Percentiles rank a stretch among this genome's conserved stretches.
phyloP scores from a whole-genome alignment of 2,329 filamentous ascomycete genomes.

The Xylaria sp. region DNA sequence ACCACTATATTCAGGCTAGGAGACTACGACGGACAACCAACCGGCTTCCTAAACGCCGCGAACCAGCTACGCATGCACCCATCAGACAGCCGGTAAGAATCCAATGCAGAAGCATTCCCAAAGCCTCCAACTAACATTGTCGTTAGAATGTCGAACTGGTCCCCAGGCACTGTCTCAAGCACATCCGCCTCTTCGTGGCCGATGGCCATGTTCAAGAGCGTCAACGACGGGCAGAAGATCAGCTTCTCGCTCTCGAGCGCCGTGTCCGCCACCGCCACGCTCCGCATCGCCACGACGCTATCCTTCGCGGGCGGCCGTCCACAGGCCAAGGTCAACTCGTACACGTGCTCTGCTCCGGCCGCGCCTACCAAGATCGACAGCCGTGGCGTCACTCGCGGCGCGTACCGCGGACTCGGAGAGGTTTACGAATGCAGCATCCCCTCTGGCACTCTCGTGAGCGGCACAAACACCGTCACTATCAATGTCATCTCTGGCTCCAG shows the following conservation, averaged over 20 bases:
- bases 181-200: slow-evolving; percentile 59
- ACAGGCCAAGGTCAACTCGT: slow-evolving; percentile 52
- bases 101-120: neutral
- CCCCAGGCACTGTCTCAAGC: slow-evolving; percentile 59
- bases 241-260: slow-evolving; percentile 57
- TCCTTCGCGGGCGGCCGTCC: slow-evolving; percentile 66
- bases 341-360: slow-evolving; percentile 46
- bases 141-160: slow-evolving; percentile 42
- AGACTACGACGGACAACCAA: slow-evolving; percentile 65
- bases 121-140: slow-evolving; percentile 53
- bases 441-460: slow-evolving; percentile 59
- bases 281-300: slow-evolving; percentile 67
- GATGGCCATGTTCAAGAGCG: slow-evolving; percentile 67
- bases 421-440: slow-evolving; percentile 65
- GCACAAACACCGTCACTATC: slow-evolving; percentile 65
- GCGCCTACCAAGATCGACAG: slow-evolving; percentile 63
- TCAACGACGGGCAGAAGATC: slow-evolving; percentile 52
- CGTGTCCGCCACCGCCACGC: slow-evolving; percentile 57
- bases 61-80: slow-evolving; percentile 64
- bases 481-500: slow-evolving; percentile 61
- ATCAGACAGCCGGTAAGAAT: slow-evolving; percentile 35
- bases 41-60: slow-evolving; percentile 67
- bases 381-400: slow-evolving; percentile 66
- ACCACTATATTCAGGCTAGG: slow-evolving; percentile 65
- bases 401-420: slow-evolving; percentile 66